A percentile compares a stretch with the other conserved stretches of the same genome.
phyloP scores from a whole-genome alignment of 2,329 filamentous ascomycete genomes.

The Fusarium aywerte region DNA sequence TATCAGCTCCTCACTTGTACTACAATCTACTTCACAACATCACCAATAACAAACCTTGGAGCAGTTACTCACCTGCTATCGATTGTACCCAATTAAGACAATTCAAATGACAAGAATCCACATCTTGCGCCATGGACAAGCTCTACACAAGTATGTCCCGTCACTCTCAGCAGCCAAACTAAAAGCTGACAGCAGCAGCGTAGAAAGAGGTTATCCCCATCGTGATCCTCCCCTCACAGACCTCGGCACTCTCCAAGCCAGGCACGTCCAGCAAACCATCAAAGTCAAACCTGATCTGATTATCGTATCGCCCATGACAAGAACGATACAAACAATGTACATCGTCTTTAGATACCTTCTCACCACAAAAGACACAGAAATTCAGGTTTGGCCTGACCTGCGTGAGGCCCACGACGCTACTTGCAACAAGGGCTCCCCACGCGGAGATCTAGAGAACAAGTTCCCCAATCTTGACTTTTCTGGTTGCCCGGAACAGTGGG shows the following conservation, averaged over 20 bases:
- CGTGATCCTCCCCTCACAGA: slow-evolving; percentile 35
- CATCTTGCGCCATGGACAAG: slow-evolving; percentile 30
- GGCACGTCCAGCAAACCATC: not conserved
- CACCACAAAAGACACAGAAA: not conserved
- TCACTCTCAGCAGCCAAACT: too few species aligned
- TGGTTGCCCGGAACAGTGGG: slow-evolving; percentile 32
- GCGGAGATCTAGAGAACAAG: slow-evolving; percentile 21
- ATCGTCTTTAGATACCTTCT: slow-evolving; percentile 31
- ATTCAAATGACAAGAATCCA: slow-evolving; percentile 20
- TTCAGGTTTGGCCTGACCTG: slow-evolving; percentile 42
- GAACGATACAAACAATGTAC: slow-evolving; percentile 39
- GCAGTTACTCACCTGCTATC: not conserved
- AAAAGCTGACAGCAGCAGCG: slow-evolving; percentile 12
- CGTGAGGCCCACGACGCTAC: slow-evolving; percentile 42
- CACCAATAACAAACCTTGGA: too few species aligned
- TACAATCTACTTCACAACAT: not conserved
- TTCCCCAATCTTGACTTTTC: slow-evolving; percentile 39
- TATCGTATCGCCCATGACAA: slow-evolving; percentile 29
- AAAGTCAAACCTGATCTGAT: slow-evolving; percentile 19
- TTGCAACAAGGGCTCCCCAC: slow-evolving; percentile 40
- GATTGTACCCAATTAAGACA: not conserved
- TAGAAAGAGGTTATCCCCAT: slow-evolving; percentile 34
- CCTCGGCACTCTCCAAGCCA: slow-evolving; percentile 19
- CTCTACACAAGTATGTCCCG: slow-evolving; percentile 19
- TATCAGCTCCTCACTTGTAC: not conserved